Base-by-base conservation (phyloP, 805 yeast species). In the Kuraishia piskuri region DNA sequence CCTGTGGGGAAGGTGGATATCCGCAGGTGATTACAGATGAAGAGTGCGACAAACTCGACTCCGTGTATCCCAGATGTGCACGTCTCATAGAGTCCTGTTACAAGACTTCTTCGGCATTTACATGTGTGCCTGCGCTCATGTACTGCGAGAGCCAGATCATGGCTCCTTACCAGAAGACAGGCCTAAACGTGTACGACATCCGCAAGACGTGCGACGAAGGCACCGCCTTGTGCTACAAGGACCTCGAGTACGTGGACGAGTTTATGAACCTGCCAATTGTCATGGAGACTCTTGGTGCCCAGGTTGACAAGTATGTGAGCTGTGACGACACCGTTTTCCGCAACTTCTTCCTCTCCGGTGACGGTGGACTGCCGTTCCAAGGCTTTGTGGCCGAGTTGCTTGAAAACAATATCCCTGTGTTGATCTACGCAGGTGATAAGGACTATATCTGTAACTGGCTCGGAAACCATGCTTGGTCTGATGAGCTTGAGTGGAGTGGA, bases 371-470 rank as follows among this genome's bases (percentile, higher is more conserved):
- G 61, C 88, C 89, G n/a, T 82, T 74, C 75, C 80, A 79, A 64
- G 76, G 75, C 58, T 72, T 71, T 50, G 83, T 80, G 44, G 66
- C 81, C 53, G 80, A 80, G 49, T 72, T 84, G 57, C 76, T 90
- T 61, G 84, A 88, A 62, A 68, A 76, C 54, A 85, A 80, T 23
- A 64, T 89, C 49, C 96, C 96, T 20, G 91, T 90, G 3, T 77
- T 90, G 63, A 80, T 89, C 56, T 90, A 90, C 61, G 96, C 96
- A n/a, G 97, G 97, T 64, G 96, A 90, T 68, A 88, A 90, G 69
- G 97, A 90, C 68, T 90, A 79, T 68, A 89, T 90, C 64, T 90
- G 96, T 71, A 90, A 90, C 73, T 90, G 96, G 94, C 75, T 90
- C 58, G 97, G 96, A 59, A 88, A 89, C 71, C 81, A 80, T 59